Conservation (phyloP, 2,329 filamentous ascomycete genomes). For the Cryphonectria naterciae region DNA sequence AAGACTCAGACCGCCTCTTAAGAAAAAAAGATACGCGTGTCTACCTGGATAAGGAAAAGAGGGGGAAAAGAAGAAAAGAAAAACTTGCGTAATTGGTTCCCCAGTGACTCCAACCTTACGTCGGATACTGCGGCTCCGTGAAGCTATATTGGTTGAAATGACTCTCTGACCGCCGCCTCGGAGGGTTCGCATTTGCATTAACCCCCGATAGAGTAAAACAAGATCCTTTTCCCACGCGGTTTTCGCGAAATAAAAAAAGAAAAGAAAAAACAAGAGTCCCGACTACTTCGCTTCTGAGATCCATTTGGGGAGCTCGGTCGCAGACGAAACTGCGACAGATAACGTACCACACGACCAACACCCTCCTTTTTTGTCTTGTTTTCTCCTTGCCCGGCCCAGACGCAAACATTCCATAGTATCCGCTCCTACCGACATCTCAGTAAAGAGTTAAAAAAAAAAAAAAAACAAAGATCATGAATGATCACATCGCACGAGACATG, state of each 20-base stretch:
- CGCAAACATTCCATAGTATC: too few species aligned
- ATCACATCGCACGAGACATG: constrained; percentile 1
- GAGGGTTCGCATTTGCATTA: background rate
- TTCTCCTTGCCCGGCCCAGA: too few species aligned
- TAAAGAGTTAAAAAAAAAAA: too few species aligned
- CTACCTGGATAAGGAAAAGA: background rate
- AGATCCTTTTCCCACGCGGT: background rate
- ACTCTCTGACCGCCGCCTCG: constrained; percentile 7
- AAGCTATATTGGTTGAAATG: background rate
- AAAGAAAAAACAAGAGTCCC: too few species aligned
- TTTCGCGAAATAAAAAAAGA: too few species aligned
- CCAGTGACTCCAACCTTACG: background rate
- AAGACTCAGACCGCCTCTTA: constrained; percentile 1
- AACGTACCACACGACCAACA: background rate
- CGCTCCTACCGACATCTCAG: too few species aligned
- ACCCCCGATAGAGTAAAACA: background rate
- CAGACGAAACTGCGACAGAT: background rate
- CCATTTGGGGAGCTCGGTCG: background rate
- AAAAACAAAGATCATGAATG: background rate
- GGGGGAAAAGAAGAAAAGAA: background rate
- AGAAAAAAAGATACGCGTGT: background rate
- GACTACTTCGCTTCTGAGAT: background rate
- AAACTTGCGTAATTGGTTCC: background rate
- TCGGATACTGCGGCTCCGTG: constrained; percentile 1
- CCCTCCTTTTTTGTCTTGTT: too few species aligned